These are phyloP conservation scores for Hylodesmum podocarpum DNA, from an alignment of 306 rosid species.

Conservation along the genomic window DNA sequence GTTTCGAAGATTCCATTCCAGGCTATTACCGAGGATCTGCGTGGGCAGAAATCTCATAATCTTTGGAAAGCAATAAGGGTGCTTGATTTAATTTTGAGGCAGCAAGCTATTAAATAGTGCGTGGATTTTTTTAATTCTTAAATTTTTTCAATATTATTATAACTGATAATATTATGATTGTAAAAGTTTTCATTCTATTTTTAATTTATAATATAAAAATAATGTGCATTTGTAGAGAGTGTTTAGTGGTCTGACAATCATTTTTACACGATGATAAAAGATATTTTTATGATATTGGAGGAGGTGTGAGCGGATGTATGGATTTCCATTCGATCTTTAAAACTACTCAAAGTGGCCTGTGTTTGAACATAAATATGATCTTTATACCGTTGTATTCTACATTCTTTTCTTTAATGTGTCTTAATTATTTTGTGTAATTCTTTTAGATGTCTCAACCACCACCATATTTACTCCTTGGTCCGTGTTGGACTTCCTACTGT, in stretches of 20 bases:
- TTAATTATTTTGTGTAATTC: neutral
- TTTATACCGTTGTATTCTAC: neutral
- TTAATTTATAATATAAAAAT: neutral
- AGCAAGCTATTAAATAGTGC: slow-evolving; percentile 92
- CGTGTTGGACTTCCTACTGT: slow-evolving; percentile 79
- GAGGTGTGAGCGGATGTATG: slow-evolving; percentile 87
- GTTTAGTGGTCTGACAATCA: slow-evolving; percentile 86
- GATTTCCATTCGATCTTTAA: slow-evolving; percentile 95
- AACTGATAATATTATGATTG: neutral
- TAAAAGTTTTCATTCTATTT: neutral
- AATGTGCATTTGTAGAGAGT: slow-evolving; percentile 59
- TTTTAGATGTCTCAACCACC: slow-evolving; percentile 86
- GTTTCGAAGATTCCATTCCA: slow-evolving; percentile 82
- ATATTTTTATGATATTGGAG: slow-evolving; percentile 69
- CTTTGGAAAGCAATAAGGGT: slow-evolving; percentile 88
- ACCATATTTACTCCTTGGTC: slow-evolving; percentile 92
- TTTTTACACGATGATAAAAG: slow-evolving; percentile 72
- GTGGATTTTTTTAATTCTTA: slow-evolving; percentile 9
- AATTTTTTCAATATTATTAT: neutral
- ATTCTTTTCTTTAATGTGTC: neutral
- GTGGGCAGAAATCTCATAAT: slow-evolving; percentile 81
- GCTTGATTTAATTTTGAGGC: slow-evolving; percentile 77
- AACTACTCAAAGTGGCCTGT: slow-evolving; percentile 82
- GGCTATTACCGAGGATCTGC: slow-evolving; percentile 72
- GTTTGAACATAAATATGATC: slow-evolving; percentile 68